A percentile compares a stretch with the other conserved stretches of the same genome.
These are phyloP conservation scores for Umbelopsis ramanniana DNA, from an alignment of 192 early-diverging fungal genomes.

Conservation along the genomic window DNA sequence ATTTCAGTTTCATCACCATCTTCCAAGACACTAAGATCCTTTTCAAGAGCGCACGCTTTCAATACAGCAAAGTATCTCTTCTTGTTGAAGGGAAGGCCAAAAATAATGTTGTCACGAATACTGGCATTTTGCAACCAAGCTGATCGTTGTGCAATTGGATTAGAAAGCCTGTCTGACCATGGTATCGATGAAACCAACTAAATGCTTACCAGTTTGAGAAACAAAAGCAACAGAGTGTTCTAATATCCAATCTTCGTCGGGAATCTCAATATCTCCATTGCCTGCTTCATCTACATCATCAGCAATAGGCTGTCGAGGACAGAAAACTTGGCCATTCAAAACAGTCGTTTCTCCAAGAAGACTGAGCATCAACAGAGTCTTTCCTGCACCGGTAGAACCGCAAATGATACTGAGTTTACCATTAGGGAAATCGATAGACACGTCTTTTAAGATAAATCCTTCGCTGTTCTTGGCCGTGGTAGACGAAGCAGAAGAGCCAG, in stretches of 20 bases:
- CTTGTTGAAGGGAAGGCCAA: constrained; percentile 57
- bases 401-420: constrained; percentile 56
- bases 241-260: constrained; percentile 38
- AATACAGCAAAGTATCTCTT: constrained; percentile 60
- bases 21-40: constrained; percentile 60
- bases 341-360: constrained; percentile 66
- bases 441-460: constrained; percentile 48
- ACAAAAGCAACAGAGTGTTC: constrained; percentile 76
- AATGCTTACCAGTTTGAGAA: constrained; percentile 51
- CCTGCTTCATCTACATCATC: constrained; percentile 15
- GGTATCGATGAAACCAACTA: neutral
- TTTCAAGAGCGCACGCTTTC: constrained; percentile 60
- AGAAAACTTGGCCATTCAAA: constrained; percentile 40
- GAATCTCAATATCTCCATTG: constrained; percentile 14
- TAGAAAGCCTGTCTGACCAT: too few relatives aligned
- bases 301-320: constrained; percentile 28
- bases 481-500: neutral
- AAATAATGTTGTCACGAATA: constrained; percentile 75
- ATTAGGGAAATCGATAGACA: constrained; percentile 52
- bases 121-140: constrained; percentile 71
- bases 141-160: constrained; percentile 33
- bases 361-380: constrained; percentile 77
- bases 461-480: constrained; percentile 15
- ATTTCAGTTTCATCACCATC: constrained; percentile 65
- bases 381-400: constrained; percentile 87